Conservation (phyloP, 805 yeast genomes). For the Candida golubevii region DNA sequence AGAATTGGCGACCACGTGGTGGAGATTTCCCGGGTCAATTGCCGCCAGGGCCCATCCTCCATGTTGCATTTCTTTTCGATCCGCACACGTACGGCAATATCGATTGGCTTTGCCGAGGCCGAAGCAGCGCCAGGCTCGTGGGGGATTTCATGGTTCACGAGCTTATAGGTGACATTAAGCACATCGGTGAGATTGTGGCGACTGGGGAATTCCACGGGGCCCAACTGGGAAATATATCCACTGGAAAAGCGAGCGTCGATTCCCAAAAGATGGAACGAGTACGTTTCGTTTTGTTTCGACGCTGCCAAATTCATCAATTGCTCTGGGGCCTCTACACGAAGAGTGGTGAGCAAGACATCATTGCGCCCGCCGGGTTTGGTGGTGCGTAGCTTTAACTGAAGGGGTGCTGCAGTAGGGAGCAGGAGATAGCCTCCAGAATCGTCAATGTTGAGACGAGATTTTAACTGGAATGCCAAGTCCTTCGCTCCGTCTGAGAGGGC, state of each 20-base stretch:
- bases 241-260: constrained; percentile 24
- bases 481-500: no score
- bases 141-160: constrained; percentile 23
- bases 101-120: constrained; percentile 9
- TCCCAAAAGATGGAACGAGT: constrained; percentile 21
- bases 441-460: background rate
- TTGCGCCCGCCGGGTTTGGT: constrained; percentile 47
- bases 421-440: constrained; percentile 23
- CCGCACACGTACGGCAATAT: constrained; percentile 24
- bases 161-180: constrained; percentile 9
- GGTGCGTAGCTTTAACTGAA: constrained; percentile 45
- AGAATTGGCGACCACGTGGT: constrained; percentile 40
- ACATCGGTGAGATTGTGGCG: constrained; percentile 10
- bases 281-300: constrained; percentile 5
- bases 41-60: constrained; percentile 5
- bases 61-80: constrained; percentile 17
- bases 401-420: constrained; percentile 19
- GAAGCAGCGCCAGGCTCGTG: background rate
- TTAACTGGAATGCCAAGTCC: no score
- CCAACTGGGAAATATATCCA: constrained; percentile 24
- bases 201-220: constrained; percentile 8
- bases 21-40: constrained; percentile 25
- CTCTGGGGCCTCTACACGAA: constrained; percentile 46
- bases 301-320: constrained; percentile 20
- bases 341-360: constrained; percentile 42